Percentiles rank a stretch among this genome's conserved stretches.
phyloP scores from a whole-genome alignment of 73 alveolate genomes.

The Tetrahymena elliotti region DNA sequence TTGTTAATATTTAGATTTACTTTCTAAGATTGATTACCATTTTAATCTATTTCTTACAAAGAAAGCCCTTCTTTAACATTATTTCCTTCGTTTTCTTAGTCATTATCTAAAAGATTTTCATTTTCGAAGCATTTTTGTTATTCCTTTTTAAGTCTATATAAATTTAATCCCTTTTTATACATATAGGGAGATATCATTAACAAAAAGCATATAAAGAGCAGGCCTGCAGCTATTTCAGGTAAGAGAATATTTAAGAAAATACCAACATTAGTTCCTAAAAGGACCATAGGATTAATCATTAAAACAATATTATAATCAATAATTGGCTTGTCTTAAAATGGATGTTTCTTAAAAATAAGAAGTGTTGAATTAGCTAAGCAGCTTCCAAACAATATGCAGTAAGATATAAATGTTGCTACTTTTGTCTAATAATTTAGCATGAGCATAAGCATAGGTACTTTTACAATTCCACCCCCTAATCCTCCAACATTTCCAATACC shows the following conservation, averaged over 20 bases:
- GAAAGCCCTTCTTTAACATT: background rate
- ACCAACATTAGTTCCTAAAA: conserved; percentile 27
- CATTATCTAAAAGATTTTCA: background rate
- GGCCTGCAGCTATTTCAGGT: conserved; percentile 16
- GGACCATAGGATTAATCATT: conserved; percentile 4
- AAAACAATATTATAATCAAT: conserved; percentile 20
- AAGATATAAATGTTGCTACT: conserved; percentile 10
- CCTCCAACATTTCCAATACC: conserved; percentile 33
- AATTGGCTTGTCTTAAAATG: background rate
- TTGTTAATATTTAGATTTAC: too few species aligned
- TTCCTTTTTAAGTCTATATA: background rate
- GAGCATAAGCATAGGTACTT: conserved; percentile 15
- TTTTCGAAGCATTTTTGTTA: background rate
- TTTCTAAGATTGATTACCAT: background rate
- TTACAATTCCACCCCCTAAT: conserved; percentile 39
- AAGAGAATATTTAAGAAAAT: background rate
- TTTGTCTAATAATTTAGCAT: conserved; percentile 16
- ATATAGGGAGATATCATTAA: background rate
- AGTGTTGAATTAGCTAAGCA: conserved; percentile 1
- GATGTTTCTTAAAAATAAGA: conserved; percentile 11
- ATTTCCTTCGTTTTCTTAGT: background rate
- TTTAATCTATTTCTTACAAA: background rate
- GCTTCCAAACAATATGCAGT: conserved; percentile 5
- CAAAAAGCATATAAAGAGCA: background rate
- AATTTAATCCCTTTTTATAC: background rate